Evolutionary conservation across 2,329 filamentous ascomycete genomes (phyloP).

Genomic region (Aureobasidium melanogenum): DNA sequence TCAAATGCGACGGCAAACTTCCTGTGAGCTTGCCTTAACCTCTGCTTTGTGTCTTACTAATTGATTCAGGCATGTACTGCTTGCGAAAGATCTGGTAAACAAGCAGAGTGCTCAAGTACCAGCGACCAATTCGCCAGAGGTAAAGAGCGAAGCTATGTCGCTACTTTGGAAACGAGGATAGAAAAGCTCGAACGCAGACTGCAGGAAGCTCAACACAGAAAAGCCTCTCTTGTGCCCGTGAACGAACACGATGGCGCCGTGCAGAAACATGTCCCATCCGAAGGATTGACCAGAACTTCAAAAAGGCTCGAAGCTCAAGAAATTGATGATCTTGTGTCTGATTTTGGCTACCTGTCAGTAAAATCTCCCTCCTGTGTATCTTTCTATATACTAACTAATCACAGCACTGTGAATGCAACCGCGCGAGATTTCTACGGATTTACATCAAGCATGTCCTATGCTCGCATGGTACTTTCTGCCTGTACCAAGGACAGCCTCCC

Average conservation of each 20-base stretch:
- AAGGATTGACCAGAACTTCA: conserved; percentile 28
- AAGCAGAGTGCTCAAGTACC: conserved; percentile 81
- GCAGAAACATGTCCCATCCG: background rate
- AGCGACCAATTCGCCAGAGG: conserved; percentile 94
- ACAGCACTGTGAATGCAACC: conserved; percentile 83
- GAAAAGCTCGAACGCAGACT: conserved; percentile 80
- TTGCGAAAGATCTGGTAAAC: conserved; percentile 83
- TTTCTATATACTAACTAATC: conserved; percentile 9
- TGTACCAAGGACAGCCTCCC: conserved; percentile 66
- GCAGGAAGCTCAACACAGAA: conserved; percentile 53
- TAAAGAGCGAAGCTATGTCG: conserved; percentile 94
- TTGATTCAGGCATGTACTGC: conserved; percentile 64
- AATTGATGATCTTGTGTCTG: conserved; percentile 84
- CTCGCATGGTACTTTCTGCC: conserved; percentile 76
- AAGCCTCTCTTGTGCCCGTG: conserved; percentile 61
- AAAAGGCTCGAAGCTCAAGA: conserved; percentile 65
- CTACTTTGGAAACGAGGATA: conserved; percentile 82
- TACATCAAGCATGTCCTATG: conserved; percentile 83
- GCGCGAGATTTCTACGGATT: conserved; percentile 89
- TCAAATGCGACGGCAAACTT: conserved; percentile 95
- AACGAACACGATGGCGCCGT: conserved; percentile 37
- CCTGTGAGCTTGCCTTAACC: conserved; percentile 36
- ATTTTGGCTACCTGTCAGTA: conserved; percentile 80
- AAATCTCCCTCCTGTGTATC: background rate
- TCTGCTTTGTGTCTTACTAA: background rate